Conservation (phyloP, 2,329 filamentous ascomycete species). For the Calonectria ilicicola region DNA sequence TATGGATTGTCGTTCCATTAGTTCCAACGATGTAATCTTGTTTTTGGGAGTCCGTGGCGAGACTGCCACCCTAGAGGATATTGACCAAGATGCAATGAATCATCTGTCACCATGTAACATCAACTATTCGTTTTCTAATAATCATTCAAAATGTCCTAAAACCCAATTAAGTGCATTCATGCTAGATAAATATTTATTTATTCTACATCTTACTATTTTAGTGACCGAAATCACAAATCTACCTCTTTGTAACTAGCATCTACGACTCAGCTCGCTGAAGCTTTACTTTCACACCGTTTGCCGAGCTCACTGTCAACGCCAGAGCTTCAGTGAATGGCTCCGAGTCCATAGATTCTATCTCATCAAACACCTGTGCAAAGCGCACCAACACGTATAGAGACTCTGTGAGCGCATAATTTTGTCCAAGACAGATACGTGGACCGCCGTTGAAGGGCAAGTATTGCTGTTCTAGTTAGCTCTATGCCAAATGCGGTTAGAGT, state of each 20-base stretch:
- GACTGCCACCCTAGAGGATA: too few relatives aligned
- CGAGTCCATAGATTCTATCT: neutral
- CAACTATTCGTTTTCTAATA: too few relatives aligned
- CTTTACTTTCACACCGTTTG: neutral
- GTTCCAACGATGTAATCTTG: too few relatives aligned
- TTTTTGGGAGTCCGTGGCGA: too few relatives aligned
- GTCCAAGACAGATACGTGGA: conserved; percentile 55
- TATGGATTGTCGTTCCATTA: too few relatives aligned
- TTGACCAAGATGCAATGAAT: too few relatives aligned
- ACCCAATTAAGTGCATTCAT: too few relatives aligned
- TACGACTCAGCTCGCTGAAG: neutral
- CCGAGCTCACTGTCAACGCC: neutral
- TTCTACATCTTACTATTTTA: too few relatives aligned
- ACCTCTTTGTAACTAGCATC: neutral
- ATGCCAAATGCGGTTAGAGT: neutral
- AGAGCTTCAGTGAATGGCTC: neutral
- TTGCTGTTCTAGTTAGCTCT: conserved; percentile 50
- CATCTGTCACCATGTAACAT: too few relatives aligned
- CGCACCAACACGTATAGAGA: conserved; percentile 30
- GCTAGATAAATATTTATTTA: too few relatives aligned
- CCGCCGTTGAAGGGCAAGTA: conserved; percentile 62
- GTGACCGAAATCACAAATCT: neutral
- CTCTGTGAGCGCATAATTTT: conserved; percentile 35
- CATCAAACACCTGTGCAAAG: conserved; percentile 23
- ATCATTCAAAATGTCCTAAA: too few relatives aligned